These are phyloP conservation scores for Cordyceps fumosorosea DNA, from an alignment of 2,329 filamentous ascomycete genomes.

Conservation along the genomic window DNA sequence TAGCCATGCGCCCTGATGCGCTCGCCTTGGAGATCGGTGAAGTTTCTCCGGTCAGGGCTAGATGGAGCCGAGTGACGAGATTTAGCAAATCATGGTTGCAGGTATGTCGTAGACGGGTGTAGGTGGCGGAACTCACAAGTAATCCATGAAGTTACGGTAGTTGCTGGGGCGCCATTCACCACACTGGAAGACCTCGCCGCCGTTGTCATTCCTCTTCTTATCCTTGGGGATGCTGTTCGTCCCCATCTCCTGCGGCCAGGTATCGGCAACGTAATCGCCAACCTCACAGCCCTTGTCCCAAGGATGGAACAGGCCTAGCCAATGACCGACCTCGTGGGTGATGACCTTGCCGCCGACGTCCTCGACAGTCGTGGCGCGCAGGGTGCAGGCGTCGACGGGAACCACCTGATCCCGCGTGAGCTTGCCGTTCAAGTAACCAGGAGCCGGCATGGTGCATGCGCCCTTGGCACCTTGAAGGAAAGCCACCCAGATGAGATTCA, in stretches of 20 bases:
- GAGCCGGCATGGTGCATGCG: neutral
- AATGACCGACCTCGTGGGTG: neutral
- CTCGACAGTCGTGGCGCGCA: neutral
- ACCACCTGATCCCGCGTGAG: neutral
- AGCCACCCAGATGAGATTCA: neutral
- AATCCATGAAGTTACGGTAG: neutral
- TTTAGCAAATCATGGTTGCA: neutral
- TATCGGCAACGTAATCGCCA: neutral
- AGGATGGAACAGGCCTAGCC: neutral
- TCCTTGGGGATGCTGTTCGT: neutral
- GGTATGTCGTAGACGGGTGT: neutral
- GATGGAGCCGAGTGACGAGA: neutral
- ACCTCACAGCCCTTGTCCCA: neutral
- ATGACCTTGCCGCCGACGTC: neutral
- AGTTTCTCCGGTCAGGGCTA: neutral
- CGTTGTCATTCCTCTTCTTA: neutral
- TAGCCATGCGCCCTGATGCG: neutral
- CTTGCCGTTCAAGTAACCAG: neutral
- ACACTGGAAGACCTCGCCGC: neutral
- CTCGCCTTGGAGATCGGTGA: neutral
- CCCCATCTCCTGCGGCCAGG: neutral
- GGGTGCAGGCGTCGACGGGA: neutral
- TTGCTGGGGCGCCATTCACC: neutral
- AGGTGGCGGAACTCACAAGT: neutral
- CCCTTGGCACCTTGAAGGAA: neutral